These are phyloP conservation scores for Fennellomyces sp. DNA, from an alignment of 371 early-diverging fungal genomes.

Conservation along the genomic window DNA sequence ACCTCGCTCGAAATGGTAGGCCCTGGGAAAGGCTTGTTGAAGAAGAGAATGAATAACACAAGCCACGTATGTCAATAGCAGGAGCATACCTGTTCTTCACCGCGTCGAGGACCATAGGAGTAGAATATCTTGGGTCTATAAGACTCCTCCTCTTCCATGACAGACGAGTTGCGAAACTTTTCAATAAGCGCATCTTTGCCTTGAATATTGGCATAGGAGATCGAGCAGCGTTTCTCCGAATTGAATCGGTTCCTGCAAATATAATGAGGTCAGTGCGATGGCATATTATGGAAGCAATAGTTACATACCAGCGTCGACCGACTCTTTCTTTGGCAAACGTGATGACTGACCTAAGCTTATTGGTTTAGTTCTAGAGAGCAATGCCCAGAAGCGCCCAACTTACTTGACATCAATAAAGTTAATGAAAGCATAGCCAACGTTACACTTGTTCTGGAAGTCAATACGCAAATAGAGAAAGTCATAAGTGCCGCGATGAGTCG, in stretches of 20 bases:
- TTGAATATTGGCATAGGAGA: slow-evolving; percentile 92
- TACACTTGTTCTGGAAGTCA: slow-evolving; percentile 89
- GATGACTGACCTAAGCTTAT: slow-evolving; percentile 57
- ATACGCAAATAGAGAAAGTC: slow-evolving; percentile 92
- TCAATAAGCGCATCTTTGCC: slow-evolving; percentile 79
- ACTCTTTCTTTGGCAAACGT: slow-evolving; percentile 76
- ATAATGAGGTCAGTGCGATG: too few relatives aligned
- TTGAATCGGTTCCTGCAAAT: slow-evolving; percentile 74
- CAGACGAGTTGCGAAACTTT: slow-evolving; percentile 85
- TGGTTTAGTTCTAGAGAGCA: too few relatives aligned
- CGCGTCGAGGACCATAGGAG: slow-evolving; percentile 59
- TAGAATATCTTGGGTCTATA: slow-evolving; percentile 82
- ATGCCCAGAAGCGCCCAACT: too few relatives aligned
- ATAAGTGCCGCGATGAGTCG: slow-evolving; percentile 73
- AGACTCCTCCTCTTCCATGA: slow-evolving; percentile 75
- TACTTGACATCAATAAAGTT: slow-evolving; percentile 75
- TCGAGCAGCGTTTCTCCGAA: slow-evolving; percentile 82
- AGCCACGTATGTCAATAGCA: too few relatives aligned
- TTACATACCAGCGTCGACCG: slow-evolving; percentile 79
- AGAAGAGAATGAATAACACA: not conserved
- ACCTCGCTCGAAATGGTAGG: not conserved
- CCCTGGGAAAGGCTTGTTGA: not conserved
- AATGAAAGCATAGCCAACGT: slow-evolving; percentile 91
- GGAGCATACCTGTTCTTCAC: slow-evolving; percentile 60
- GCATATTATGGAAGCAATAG: too few relatives aligned